Percentiles rank a stretch among this genome's conserved stretches.
Evolutionary conservation across 495 filamentous ascomycete genomes (phyloP).

Genomic region (Trichoderma virens): DNA sequence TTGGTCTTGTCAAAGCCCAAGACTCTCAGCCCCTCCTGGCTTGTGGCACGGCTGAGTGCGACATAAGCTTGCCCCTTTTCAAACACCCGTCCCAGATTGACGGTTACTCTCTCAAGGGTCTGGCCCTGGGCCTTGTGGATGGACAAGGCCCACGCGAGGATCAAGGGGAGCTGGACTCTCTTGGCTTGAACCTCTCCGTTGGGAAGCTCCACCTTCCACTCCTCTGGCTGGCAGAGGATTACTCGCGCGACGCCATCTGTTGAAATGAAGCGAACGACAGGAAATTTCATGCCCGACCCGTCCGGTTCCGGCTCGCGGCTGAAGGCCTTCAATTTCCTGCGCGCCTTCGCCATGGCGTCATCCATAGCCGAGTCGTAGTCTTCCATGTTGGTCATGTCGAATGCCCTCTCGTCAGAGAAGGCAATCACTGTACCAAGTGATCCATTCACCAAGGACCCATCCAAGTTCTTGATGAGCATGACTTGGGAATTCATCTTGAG

Average conservation of each 20-base stretch:
- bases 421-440: slow-evolving; percentile 77
- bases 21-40: slow-evolving; percentile 81
- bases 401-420: slow-evolving; percentile 80
- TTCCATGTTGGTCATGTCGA: slow-evolving; percentile 54
- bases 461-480: slow-evolving; percentile 99
- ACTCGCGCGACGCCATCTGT: slow-evolving; percentile 70
- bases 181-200: slow-evolving; percentile 90
- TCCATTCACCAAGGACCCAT: slow-evolving; percentile 88
- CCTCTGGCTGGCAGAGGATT: slow-evolving; percentile 75
- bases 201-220: slow-evolving; percentile 94
- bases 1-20: slow-evolving; percentile 80
- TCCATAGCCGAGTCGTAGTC: slow-evolving; percentile 39
- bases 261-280: slow-evolving; percentile 72
- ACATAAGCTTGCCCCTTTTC: slow-evolving; percentile 92
- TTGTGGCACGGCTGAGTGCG: slow-evolving; percentile 76
- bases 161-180: slow-evolving; percentile 71
- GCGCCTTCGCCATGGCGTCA: slow-evolving; percentile 34
- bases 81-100: slow-evolving; percentile 85
- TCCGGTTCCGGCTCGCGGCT: slow-evolving; percentile 21
- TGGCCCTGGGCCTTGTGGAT: slow-evolving; percentile 99
- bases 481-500: slow-evolving; percentile 92
- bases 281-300: slow-evolving; percentile 47
- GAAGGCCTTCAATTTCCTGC: slow-evolving; percentile 34
- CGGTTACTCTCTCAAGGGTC: slow-evolving; percentile 89
- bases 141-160: slow-evolving; percentile 91